Base-by-base conservation (phyloP, 129 eudicot genomes). In the Lactuca saligna region DNA sequence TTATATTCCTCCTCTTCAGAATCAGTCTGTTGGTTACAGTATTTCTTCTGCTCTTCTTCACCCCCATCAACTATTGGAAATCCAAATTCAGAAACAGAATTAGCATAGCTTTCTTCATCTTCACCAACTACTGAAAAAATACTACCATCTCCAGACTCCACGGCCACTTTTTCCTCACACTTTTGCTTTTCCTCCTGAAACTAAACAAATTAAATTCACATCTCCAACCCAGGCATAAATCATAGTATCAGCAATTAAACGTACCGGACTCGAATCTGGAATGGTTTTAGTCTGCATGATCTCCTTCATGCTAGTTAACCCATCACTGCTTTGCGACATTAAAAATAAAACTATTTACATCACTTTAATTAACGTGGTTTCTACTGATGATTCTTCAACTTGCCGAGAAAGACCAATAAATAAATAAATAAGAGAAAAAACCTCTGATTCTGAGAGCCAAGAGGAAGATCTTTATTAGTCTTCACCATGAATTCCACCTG, bases 181-280 rank as follows among this genome's bases (percentile, higher is more conserved):
- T 68, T 20, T 16, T 62, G 71, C 54, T 54, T 75, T 34, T 77
- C 82, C 4, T 80, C 85, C 88, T 83, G 81, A 70, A 20, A 32
- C 48, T 8, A 49, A 75, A 72, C 65, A 33, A 44, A 41, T 25
- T 25, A 25, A 25, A 54, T 55, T 29, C 61, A 42, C 51, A 17
- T 74, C 42, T 2, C 25, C 6, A 49, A 29, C 37, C 55, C 12
- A 39, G 10, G 29, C 49, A 48, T 1, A 5, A 56, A 70, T 59
- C 29, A 44, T 41, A 29, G 17, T 60, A 61, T 50, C 50, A 62
- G 6, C 5, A 54, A 62, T 37, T 10, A 51, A 42, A 7, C 46
- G 49, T 82, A 85, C 90, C 85, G 12, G 16, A 68, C 31, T 71
- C 61, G 55, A 62, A 61, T 37, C 33, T 61, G 70, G 70, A 8